phyloP scores from a whole-genome alignment of 176 grass and related monocot genomes.

The maize (Zea mays) region DNA sequence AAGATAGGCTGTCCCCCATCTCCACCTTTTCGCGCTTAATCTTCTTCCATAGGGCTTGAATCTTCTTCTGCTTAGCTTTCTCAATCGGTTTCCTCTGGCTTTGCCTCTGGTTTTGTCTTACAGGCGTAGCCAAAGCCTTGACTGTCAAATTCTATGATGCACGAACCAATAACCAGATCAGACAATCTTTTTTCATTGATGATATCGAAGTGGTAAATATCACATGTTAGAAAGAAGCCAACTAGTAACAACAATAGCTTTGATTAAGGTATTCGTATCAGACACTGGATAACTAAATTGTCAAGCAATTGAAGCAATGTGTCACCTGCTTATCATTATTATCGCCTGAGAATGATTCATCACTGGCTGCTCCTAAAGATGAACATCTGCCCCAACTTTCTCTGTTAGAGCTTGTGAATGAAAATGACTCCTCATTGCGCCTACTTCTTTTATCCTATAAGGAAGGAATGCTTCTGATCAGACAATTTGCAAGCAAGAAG shows the following conservation, averaged over 20 bases:
- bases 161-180: slow-evolving; percentile 25
- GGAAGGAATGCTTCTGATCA: slow-evolving; percentile 33
- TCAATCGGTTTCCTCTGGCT: slow-evolving; percentile 44
- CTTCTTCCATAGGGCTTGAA: slow-evolving; percentile 54
- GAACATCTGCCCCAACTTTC: slow-evolving; percentile 92
- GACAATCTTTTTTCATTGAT: background rate
- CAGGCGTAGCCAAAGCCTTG: slow-evolving; percentile 68
- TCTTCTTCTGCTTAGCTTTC: slow-evolving; percentile 66
- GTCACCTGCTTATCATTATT: slow-evolving; percentile 65
- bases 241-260: background rate
- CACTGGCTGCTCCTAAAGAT: slow-evolving; percentile 70
- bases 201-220: background rate
- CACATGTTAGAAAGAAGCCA: background rate
- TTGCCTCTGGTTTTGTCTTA: slow-evolving; percentile 55
- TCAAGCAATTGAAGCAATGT: slow-evolving; percentile 17
- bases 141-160: slow-evolving; percentile 56
- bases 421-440: slow-evolving; percentile 73
- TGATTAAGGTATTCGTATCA: background rate
- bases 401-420: slow-evolving; percentile 82
- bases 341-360: slow-evolving; percentile 56
- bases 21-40: slow-evolving; percentile 46
- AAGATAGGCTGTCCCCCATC: slow-evolving; percentile 51
- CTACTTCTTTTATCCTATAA: slow-evolving; percentile 60
- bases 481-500: slow-evolving; percentile 12
- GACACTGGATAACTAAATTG: background rate